Evolutionary conservation across 176 grass and related monocot species (phyloP).

Genomic region (Pontederia crassipes): DNA sequence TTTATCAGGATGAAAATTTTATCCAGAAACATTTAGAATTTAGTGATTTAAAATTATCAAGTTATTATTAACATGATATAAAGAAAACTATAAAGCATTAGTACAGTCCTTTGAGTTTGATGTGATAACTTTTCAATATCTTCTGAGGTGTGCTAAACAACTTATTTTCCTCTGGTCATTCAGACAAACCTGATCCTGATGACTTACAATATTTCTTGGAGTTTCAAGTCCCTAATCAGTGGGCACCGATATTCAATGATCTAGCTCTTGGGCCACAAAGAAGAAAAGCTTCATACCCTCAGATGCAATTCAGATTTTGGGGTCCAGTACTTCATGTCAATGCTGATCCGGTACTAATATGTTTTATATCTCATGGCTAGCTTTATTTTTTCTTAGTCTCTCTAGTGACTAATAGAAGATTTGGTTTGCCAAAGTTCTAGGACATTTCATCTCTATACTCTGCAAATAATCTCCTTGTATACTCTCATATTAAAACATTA

Average conservation of each 20-base stretch:
- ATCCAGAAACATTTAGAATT: no score
- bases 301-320: constrained; percentile 81
- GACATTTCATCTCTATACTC: no score
- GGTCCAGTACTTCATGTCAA: constrained; percentile 85
- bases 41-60: no score
- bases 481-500: no score
- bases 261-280: constrained; percentile 78
- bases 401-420: not conserved
- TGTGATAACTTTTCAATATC: no score
- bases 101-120: not conserved
- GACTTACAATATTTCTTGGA: constrained; percentile 93
- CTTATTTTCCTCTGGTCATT: not conserved
- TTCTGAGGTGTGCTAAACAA: no score
- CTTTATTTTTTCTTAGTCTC: not conserved
- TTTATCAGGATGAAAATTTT: no score
- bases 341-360: constrained; percentile 60
- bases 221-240: constrained; percentile 91
- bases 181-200: constrained; percentile 84
- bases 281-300: constrained; percentile 70
- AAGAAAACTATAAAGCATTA: no score
- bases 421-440: no score
- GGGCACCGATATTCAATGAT: constrained; percentile 85
- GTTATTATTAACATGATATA: no score
- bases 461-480: no score
- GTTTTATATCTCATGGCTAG: not conserved